These are phyloP conservation scores for Bipolaris gigantea DNA, from an alignment of 2,329 filamentous ascomycete species.

Conservation along the genomic window DNA sequence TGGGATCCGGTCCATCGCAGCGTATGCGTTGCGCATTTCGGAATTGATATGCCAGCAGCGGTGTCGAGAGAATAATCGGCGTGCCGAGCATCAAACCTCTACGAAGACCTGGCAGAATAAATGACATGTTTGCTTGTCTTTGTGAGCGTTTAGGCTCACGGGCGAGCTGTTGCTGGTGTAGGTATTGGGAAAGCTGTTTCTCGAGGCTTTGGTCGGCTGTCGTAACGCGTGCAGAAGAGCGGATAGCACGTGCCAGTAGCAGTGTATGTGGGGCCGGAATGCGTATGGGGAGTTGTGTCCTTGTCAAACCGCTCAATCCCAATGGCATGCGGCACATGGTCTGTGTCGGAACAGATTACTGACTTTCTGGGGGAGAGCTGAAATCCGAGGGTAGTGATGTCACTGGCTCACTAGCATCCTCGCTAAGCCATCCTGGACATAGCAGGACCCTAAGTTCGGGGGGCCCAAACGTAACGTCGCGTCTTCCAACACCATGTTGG, in stretches of 20 bases:
- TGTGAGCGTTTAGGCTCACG: background rate
- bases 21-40: slow-evolving; percentile 35
- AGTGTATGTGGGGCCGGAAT: background rate
- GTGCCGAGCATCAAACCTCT: slow-evolving; percentile 43
- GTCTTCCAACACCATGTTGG: slow-evolving; percentile 29
- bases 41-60: slow-evolving; percentile 35
- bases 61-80: slow-evolving; percentile 40
- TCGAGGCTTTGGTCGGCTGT: slow-evolving; percentile 13
- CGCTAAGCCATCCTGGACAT: slow-evolving; percentile 19
- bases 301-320: slow-evolving; percentile 7
- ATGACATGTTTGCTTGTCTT: slow-evolving; percentile 39
- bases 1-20: slow-evolving; percentile 41
- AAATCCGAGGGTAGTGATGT: slow-evolving; percentile 35
- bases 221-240: slow-evolving; percentile 1
- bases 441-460: slow-evolving; percentile 33
- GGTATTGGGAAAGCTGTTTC: slow-evolving; percentile 21
- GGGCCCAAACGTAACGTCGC: slow-evolving; percentile 23
- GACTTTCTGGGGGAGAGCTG: slow-evolving; percentile 7
- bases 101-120: slow-evolving; percentile 45
- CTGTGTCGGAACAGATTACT: slow-evolving; percentile 6
- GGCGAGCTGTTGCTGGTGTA: slow-evolving; percentile 19
- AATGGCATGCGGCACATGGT: slow-evolving; percentile 24
- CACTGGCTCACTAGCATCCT: slow-evolving; percentile 31
- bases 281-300: background rate
- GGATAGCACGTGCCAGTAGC: background rate